phyloP scores from a whole-genome alignment of 1,284 basidiomycete species.

The Trichosporon faecale region DNA sequence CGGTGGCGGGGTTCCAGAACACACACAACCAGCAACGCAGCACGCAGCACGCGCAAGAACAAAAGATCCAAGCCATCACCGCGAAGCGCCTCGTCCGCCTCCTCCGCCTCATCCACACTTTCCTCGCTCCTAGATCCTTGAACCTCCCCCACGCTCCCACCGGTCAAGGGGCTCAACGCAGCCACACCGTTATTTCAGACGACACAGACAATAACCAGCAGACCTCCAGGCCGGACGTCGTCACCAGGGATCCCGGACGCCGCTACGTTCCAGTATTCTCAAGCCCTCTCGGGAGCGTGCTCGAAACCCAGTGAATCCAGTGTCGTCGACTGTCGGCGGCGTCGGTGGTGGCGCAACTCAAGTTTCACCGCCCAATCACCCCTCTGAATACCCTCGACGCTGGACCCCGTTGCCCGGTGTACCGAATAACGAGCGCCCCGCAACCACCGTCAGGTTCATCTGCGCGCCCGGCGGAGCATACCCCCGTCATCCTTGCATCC shows the following conservation, averaged over 20 bases:
- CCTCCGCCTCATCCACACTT: background rate
- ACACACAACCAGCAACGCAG: background rate
- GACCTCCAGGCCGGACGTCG: too few species aligned
- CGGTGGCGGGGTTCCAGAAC: background rate
- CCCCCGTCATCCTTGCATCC: background rate
- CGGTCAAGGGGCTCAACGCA: background rate
- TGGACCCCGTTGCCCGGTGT: background rate
- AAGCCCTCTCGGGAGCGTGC: too few species aligned
- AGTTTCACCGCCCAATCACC: background rate
- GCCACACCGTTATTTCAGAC: background rate
- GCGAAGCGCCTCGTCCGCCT: background rate
- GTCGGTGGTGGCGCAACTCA: background rate
- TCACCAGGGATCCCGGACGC: background rate
- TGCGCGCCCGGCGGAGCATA: too few species aligned
- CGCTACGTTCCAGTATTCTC: background rate
- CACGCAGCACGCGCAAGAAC: background rate
- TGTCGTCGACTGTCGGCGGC: too few species aligned
- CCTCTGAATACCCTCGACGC: background rate
- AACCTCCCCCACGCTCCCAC: background rate
- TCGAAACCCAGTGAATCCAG: too few species aligned
- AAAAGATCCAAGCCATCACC: background rate
- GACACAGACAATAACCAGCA: background rate
- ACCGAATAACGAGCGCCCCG: background rate
- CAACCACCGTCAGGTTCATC: background rate
- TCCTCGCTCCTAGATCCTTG: background rate